Evolutionary conservation across 495 filamentous ascomycete species (phyloP).

Genomic region (Choiromyces venosus): DNA sequence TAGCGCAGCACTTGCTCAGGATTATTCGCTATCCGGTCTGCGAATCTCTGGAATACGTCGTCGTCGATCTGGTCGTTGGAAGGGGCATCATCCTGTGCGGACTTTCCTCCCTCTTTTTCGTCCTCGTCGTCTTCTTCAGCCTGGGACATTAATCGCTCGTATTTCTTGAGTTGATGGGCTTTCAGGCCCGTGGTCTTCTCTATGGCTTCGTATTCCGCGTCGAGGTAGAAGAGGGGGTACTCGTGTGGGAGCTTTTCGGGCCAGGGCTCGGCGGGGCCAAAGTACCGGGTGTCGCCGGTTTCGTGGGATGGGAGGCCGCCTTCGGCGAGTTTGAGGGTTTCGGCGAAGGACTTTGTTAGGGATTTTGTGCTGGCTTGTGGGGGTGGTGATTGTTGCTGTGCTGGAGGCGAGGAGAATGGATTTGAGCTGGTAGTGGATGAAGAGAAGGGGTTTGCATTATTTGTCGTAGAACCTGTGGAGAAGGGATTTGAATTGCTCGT

Average conservation of each 20-base stretch:
- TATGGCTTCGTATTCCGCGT: conserved; percentile 87
- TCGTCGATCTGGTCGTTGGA: neutral
- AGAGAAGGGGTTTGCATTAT: conserved; percentile 9
- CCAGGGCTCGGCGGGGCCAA: conserved; percentile 61
- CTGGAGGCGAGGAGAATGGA: conserved; percentile 53
- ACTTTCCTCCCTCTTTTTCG: neutral
- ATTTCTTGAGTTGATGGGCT: neutral
- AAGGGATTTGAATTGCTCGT: conserved; percentile 47
- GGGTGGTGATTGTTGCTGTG: conserved; percentile 45
- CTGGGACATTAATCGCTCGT: neutral
- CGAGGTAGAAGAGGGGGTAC: conserved; percentile 74
- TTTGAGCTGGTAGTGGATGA: conserved; percentile 47
- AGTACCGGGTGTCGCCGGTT: conserved; percentile 41
- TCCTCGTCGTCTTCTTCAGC: neutral
- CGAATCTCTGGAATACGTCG: conserved; percentile 76
- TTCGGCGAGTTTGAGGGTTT: conserved; percentile 53
- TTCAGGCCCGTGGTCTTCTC: conserved; percentile 42
- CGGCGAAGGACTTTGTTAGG: conserved; percentile 44
- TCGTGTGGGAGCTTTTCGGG: conserved; percentile 63
- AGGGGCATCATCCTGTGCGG: neutral
- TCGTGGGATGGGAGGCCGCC: conserved; percentile 45
- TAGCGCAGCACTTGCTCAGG: conserved; percentile 92
- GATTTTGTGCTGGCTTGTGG: conserved; percentile 17
- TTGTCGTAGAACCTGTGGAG: conserved; percentile 31
- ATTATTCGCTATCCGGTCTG: conserved; percentile 81